Conservation (phyloP, 1,139 yeast species). For the Blastobotrys serpentis region DNA sequence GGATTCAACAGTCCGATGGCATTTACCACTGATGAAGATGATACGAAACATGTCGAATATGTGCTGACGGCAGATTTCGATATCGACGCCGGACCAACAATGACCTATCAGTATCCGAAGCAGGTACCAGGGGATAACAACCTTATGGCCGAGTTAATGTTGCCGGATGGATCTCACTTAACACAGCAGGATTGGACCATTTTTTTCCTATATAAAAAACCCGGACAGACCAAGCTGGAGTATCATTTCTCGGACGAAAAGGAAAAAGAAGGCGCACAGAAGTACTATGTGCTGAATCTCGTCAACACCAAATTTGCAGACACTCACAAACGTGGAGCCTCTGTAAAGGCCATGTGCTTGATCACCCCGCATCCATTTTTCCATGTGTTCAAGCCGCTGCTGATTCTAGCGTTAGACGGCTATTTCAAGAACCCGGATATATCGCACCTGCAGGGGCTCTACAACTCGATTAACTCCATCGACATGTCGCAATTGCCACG, state of each 20-base stretch:
- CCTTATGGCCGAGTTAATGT: constrained; percentile 55
- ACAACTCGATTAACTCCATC: constrained; percentile 42
- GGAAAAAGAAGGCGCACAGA: constrained; percentile 38
- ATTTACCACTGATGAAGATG: neutral
- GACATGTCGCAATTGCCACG: constrained; percentile 36
- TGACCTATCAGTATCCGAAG: constrained; percentile 53
- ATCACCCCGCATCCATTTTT: constrained; percentile 52
- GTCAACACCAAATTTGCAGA: constrained; percentile 52
- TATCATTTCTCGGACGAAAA: constrained; percentile 30
- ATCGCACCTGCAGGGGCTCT: constrained; percentile 38
- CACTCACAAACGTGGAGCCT: constrained; percentile 53
- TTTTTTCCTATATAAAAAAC: constrained; percentile 48
- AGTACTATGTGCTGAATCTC: constrained; percentile 56
- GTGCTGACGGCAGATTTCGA: constrained; percentile 55
- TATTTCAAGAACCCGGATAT: constrained; percentile 34
- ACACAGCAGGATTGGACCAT: constrained; percentile 61
- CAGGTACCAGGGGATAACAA: constrained; percentile 47
- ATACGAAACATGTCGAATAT: constrained; percentile 34
- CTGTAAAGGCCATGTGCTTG: constrained; percentile 55
- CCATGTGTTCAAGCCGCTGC: constrained; percentile 58
- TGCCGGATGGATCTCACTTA: constrained; percentile 65
- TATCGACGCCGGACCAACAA: constrained; percentile 59
- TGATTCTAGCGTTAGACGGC: constrained; percentile 54
- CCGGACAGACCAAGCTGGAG: constrained; percentile 30
- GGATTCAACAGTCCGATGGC: constrained; percentile 5